A percentile compares a stretch with the other conserved stretches of the same genome.
Conservation (phyloP, 73 alveolate genomes). For the Paramecium tetraurelia region DNA sequence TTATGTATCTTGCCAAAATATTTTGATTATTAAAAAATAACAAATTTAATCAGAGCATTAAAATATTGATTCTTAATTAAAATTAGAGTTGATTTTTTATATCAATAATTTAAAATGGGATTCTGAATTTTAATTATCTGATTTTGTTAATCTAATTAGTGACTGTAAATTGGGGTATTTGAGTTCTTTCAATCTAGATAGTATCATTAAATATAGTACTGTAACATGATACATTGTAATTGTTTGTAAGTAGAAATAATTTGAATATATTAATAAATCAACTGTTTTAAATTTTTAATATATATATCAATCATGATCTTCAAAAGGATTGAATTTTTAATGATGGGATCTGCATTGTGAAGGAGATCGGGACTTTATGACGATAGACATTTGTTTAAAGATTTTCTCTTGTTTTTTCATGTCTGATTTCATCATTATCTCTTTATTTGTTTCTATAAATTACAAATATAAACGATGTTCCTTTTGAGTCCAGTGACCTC, state of each 20-base stretch:
- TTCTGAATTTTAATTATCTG: neutral
- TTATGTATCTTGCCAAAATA: neutral
- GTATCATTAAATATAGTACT: neutral
- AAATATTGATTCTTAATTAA: neutral
- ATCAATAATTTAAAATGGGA: neutral
- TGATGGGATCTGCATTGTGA: conserved; percentile 37
- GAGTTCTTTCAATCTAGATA: neutral
- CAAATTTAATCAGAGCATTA: neutral
- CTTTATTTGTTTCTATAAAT: neutral
- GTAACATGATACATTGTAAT: neutral
- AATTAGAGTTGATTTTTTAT: neutral
- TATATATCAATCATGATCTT: neutral
- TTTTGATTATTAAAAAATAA: neutral
- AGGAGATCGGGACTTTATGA: conserved; percentile 1
- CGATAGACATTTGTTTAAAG: neutral
- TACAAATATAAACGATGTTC: conserved; percentile 2
- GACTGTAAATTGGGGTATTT: neutral
- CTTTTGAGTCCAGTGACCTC: conserved; percentile 32
- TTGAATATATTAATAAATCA: neutral
- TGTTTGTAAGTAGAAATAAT: neutral
- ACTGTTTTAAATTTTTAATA: neutral
- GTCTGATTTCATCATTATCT: conserved; percentile 14
- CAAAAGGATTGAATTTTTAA: conserved; percentile 26
- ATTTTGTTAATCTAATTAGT: neutral
- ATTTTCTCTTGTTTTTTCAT: conserved; percentile 6